Evolutionary conservation across 1,284 basidiomycete species (phyloP), one percentile per base, ranked within the genome.

Genomic region (Rhizoctonia solani): DNA sequence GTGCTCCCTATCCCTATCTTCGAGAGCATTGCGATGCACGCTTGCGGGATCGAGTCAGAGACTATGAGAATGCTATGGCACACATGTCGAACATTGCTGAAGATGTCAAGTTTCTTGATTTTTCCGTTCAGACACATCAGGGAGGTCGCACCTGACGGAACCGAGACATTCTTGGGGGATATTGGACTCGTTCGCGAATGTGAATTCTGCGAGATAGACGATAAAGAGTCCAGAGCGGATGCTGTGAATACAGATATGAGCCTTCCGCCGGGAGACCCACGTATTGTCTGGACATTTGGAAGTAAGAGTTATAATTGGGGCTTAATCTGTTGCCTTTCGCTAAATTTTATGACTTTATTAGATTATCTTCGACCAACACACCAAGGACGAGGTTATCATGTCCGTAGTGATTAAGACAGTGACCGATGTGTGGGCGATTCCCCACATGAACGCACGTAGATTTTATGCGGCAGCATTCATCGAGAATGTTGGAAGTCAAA

Each of bases 331-430:
- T 23, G 32, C 13, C 1, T 8, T n/a, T 56, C 27, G 19, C 21
- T 67, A 29, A 59, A 37, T 16, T 37, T 9, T 32, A 41, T 21
- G 6, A n/a, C 16, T 16, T 5, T 9, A 21, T 8, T 34, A 86
- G 85, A 85, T 74, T 86, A 80, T 70, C 75, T 87, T 50, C 80
- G 79, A 8, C 78, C 83, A 14, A 82, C 80, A 42, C 81, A 87
- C 72, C 87, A 88, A 68, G 80, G 85, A 25, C 79, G 78, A 70
- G 87, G 87, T n/a, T 0, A 88, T 89, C 70, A 89, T 90, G 87
- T 81, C 81, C 34, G 83, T 82, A 21, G 86, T 81, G 0, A 72
- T 89, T 30, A 73, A 75, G 11, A 80, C 80, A 2, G 63, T 90
- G 30, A 69, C 88, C 34, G 72, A 78, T 21, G 73, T 79, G 16